phyloP scores from a whole-genome alignment of 305 asterid genomes.

The Withania somnifera region DNA sequence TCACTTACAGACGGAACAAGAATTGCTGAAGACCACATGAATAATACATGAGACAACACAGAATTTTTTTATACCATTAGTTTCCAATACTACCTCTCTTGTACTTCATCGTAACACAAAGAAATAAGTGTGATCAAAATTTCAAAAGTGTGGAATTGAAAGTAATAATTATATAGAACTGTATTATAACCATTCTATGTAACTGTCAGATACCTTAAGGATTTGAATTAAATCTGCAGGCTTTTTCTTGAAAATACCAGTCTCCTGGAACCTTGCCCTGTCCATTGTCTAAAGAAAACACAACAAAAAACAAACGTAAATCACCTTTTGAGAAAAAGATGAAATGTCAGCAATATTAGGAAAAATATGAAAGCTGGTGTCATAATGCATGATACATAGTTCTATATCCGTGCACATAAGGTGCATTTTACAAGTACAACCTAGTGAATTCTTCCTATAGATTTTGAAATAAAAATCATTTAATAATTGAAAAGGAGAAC shows the following conservation, averaged over 20 bases:
- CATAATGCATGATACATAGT: not conserved
- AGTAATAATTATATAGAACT: not conserved
- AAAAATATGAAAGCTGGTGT: not conserved
- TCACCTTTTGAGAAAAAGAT: not conserved
- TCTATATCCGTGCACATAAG: not conserved
- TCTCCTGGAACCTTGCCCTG: constrained; percentile 85
- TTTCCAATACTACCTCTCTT: too few relatives aligned
- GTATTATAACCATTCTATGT: not conserved
- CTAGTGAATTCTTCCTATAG: not conserved
- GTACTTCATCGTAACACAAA: too few relatives aligned
- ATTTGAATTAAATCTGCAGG: constrained; percentile 86
- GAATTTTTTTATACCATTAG: too few relatives aligned
- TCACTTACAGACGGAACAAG: too few relatives aligned
- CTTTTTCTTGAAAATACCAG: constrained; percentile 78
- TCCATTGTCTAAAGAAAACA: constrained; percentile 70
- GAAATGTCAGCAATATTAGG: not conserved
- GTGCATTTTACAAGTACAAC: not conserved
- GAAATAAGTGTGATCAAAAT: not conserved
- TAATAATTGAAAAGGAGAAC: not conserved
- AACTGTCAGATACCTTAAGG: constrained; percentile 56
- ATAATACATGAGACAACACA: too few relatives aligned
- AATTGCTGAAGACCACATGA: too few relatives aligned
- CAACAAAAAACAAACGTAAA: not conserved
- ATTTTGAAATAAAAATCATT: not conserved
- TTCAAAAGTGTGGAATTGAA: not conserved